These are phyloP conservation scores for button mushroom (Agaricus bisporus) DNA, from an alignment of 768 basidiomycete species.

Conservation along the genomic window DNA sequence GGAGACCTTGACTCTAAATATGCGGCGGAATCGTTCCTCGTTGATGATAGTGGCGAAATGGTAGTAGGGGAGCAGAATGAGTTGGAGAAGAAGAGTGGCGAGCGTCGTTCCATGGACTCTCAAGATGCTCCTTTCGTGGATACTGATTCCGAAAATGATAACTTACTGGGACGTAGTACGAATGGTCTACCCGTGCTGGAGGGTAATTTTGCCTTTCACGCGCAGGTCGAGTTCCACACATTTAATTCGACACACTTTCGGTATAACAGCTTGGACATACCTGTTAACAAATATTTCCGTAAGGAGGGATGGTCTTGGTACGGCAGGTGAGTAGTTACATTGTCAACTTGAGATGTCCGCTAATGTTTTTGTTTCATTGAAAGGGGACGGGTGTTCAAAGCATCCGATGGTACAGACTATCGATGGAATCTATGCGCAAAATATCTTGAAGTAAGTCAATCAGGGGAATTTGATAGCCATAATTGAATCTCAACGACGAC, in stretches of 20 bases:
- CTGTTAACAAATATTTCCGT: conserved; percentile 13
- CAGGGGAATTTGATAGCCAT: not conserved
- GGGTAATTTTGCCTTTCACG: conserved; percentile 4
- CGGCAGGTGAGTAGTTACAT: conserved; percentile 13
- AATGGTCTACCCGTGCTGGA: not conserved
- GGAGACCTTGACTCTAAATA: not conserved
- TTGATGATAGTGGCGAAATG: not conserved
- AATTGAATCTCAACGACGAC: not conserved
- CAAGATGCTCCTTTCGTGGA: not conserved
- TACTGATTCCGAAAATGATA: not conserved
- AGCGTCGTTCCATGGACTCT: not conserved
- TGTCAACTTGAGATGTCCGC: not conserved
- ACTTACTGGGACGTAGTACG: not conserved
- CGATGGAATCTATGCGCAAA: conserved; percentile 23
- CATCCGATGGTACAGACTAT: conserved; percentile 20
- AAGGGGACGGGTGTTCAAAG: conserved; percentile 12
- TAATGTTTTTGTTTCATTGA: too few species aligned
- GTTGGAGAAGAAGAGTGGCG: not conserved
- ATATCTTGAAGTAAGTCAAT: conserved; percentile 15
- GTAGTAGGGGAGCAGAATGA: not conserved
- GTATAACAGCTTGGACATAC: conserved; percentile 1
- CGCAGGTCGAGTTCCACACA: conserved; percentile 13
- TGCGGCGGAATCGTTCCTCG: not conserved
- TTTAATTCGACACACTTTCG: conserved; percentile 8
- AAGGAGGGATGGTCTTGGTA: conserved; percentile 12